These are phyloP conservation scores for Karstenula rhodostoma DNA, from an alignment of 2,329 filamentous ascomycete genomes.

Conservation along the genomic window DNA sequence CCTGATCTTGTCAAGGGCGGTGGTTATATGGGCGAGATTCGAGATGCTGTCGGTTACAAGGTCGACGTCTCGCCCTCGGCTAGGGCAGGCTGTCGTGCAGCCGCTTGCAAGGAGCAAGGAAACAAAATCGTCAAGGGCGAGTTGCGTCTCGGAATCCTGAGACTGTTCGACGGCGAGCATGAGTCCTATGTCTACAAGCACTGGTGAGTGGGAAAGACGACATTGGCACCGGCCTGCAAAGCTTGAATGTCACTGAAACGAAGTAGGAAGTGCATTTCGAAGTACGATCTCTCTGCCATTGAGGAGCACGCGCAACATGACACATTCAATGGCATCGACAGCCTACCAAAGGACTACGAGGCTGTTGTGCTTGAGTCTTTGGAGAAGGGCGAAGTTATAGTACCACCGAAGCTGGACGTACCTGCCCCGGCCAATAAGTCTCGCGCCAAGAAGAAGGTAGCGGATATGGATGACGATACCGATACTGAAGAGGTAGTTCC, in stretches of 20 bases:
- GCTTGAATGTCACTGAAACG: constrained; percentile 13
- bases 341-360: constrained; percentile 71
- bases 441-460: constrained; percentile 21
- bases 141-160: constrained; percentile 72
- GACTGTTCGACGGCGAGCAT: constrained; percentile 49
- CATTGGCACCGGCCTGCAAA: not conserved
- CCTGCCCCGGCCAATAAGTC: constrained; percentile 31
- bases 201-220: constrained; percentile 68
- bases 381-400: constrained; percentile 76
- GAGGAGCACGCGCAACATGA: constrained; percentile 64
- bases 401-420: constrained; percentile 44
- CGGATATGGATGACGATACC: not conserved
- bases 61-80: constrained; percentile 27
- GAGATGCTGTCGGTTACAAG: constrained; percentile 26
- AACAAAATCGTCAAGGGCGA: constrained; percentile 82
- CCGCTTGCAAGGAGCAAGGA: constrained; percentile 71
- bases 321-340: constrained; percentile 78
- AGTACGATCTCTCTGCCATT: constrained; percentile 70
- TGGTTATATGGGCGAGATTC: constrained; percentile 20
- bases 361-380: constrained; percentile 76
- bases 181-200: constrained; percentile 79
- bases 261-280: constrained; percentile 83
- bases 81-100: constrained; percentile 72
- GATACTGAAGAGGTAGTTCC: constrained; percentile 18
- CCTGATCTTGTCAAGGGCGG: constrained; percentile 60